These are phyloP conservation scores for Solanum stenotomum DNA, from an alignment of 257 asterid species.

Conservation along the genomic window DNA sequence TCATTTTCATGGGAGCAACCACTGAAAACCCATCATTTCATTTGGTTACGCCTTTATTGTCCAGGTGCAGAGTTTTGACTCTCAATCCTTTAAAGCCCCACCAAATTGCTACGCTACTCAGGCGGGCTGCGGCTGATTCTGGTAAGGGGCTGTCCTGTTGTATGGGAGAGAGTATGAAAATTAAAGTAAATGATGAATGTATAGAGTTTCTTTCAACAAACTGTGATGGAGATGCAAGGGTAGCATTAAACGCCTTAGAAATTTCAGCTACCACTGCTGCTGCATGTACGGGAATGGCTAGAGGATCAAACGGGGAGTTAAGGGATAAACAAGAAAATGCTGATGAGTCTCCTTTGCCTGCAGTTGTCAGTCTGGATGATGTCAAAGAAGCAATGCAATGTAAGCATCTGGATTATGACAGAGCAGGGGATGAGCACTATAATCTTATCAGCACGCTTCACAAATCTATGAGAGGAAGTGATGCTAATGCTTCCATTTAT, in stretches of 20 bases:
- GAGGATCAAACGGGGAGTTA: not conserved
- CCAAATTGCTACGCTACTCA: slow-evolving; percentile 30
- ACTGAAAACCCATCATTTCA: slow-evolving; percentile 90
- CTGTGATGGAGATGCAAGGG: slow-evolving; percentile 80
- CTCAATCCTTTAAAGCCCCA: slow-evolving; percentile 50
- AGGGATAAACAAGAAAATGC: not conserved
- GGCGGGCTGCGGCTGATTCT: slow-evolving; percentile 32
- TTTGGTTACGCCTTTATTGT: slow-evolving; percentile 61
- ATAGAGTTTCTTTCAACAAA: slow-evolving; percentile 39
- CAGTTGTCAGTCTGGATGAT: slow-evolving; percentile 13
- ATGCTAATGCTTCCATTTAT: slow-evolving; percentile 63
- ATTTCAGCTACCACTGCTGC: slow-evolving; percentile 47
- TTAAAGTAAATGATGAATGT: slow-evolving; percentile 33
- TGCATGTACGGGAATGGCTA: slow-evolving; percentile 2
- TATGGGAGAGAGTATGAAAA: not conserved
- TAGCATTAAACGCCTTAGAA: slow-evolving; percentile 63
- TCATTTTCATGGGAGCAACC: slow-evolving; percentile 83
- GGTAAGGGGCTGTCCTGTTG: slow-evolving; percentile 25
- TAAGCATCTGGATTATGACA: slow-evolving; percentile 70
- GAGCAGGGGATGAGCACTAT: slow-evolving; percentile 77
- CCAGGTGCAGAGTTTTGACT: slow-evolving; percentile 66
- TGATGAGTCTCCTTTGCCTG: not conserved
- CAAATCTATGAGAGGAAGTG: slow-evolving; percentile 83
- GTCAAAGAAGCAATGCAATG: slow-evolving; percentile 58
- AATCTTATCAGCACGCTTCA: slow-evolving; percentile 76